phyloP scores from a whole-genome alignment of 2,329 filamentous ascomycete genomes.

The Zalaria sp. region DNA sequence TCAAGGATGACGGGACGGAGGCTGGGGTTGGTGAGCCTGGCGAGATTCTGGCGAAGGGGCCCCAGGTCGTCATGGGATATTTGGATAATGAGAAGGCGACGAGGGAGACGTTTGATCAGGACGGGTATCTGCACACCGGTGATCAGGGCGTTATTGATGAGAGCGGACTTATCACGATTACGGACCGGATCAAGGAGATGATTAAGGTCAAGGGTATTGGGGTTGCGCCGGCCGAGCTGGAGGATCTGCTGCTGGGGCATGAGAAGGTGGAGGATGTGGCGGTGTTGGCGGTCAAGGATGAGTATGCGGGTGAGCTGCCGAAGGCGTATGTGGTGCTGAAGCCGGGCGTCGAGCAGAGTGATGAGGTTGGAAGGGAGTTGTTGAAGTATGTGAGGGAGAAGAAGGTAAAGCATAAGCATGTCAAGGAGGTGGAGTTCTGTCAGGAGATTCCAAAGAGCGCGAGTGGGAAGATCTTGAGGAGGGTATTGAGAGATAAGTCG shows the following conservation, averaged over 20 bases:
- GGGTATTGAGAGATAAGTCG: constrained; percentile 39
- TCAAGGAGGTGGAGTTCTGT: constrained; percentile 51
- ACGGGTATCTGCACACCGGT: constrained; percentile 44
- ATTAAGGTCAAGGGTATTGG: constrained; percentile 53
- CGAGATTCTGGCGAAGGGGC: constrained; percentile 25
- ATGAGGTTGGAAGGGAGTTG: constrained; percentile 32
- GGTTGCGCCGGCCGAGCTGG: constrained; percentile 49
- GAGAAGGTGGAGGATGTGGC: constrained; percentile 42
- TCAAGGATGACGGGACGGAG: constrained; percentile 42
- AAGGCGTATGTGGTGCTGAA: constrained; percentile 44
- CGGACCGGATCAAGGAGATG: constrained; percentile 53
- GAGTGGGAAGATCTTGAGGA: constrained; percentile 58
- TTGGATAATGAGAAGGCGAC: constrained; percentile 18
- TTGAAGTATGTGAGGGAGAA: constrained; percentile 48
- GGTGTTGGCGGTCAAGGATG: constrained; percentile 38
- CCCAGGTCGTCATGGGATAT: constrained; percentile 25
- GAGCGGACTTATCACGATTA: constrained; percentile 43
- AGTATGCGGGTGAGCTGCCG: constrained; percentile 42
- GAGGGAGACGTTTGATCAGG: constrained; percentile 28
- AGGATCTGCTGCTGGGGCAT: constrained; percentile 47
- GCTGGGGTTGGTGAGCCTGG: constrained; percentile 37
- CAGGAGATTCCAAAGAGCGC: constrained; percentile 59
- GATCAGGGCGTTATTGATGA: constrained; percentile 42
- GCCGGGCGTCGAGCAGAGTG: constrained; percentile 9
- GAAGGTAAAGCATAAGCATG: constrained; percentile 55